Evolutionary conservation across 805 yeast genomes (phyloP), one percentile per base, ranked within the genome.

Genomic region (Schizosaccharomyces cryophilus): DNA sequence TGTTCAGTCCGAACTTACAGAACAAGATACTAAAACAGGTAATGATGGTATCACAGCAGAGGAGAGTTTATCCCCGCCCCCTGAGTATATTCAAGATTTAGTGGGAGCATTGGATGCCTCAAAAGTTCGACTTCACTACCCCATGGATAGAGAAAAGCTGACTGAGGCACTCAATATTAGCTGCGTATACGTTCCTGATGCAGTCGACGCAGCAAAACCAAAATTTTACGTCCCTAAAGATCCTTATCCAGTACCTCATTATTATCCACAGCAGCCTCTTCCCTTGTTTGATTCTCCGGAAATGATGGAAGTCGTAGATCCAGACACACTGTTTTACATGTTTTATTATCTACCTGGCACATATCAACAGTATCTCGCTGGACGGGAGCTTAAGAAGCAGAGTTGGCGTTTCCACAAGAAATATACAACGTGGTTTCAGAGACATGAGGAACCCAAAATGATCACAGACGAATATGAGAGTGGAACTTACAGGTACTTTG

Each of bases 241-340:
- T 65, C 94, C 94, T 61, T 94, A 85, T 68, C 95, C 96, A 31
- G 87, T 95, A 6, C 86, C 93, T 47, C 79, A 85, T 26, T 86
- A 83, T 71, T 93, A 87, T 72, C 98, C 98, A 1, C 87, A 82
- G 68, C 93, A 85, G 63, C 89, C 89, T 40, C 65, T 75, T 30
- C 69, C 74, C 19, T 70, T 74, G 47, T 66, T 75, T 61, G 83
- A 81, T 60, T 80, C 82, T 64, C 75, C 81, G 17, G 74, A 75
- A 61, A 71, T 85, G 54, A 75, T 86, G 72, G 74, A 78, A 31
- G 87, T 84, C 66, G 79, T 90, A 67, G 95, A 87, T 67, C 75
- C 82, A 40, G 96, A 88, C 68, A 90, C 97, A 1, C 72, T 93
- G 65, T 89, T 90, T 66, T 93, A 86, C 75, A 85, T 90, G 60